These are phyloP conservation scores for Termitomyces sp. DNA, from an alignment of 768 basidiomycete genomes.

Conservation along the genomic window DNA sequence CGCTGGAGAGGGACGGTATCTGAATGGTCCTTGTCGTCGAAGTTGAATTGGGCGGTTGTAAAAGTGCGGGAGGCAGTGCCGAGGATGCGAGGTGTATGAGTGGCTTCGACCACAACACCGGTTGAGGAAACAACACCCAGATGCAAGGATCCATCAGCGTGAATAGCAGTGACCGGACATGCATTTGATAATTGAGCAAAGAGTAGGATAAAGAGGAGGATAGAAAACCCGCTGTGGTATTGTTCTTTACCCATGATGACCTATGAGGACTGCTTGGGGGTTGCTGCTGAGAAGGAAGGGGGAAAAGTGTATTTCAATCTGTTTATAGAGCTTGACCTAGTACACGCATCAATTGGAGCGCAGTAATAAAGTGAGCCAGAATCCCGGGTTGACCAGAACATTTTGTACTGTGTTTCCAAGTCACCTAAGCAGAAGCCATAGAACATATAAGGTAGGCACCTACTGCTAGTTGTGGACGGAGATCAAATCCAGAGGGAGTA, in stretches of 20 bases:
- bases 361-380: neutral
- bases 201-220: neutral
- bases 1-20: neutral
- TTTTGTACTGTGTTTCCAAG: neutral
- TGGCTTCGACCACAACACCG: neutral
- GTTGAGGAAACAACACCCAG: neutral
- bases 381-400: neutral
- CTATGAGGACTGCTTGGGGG: neutral
- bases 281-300: neutral
- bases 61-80: neutral
- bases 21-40: neutral
- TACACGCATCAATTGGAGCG: neutral
- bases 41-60: neutral
- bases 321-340: neutral
- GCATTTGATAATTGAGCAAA: too few relatives aligned
- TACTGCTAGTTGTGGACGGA: too few relatives aligned
- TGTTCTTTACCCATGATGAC: neutral
- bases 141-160: neutral
- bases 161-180: neutral
- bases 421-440: neutral
- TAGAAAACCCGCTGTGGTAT: too few relatives aligned
- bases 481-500: too few relatives aligned
- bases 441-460: too few relatives aligned
- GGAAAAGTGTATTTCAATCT: neutral
- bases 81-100: too few relatives aligned